phyloP scores from a whole-genome alignment of 2,329 filamentous ascomycete genomes.

The Colletotrichum cordylinicola region DNA sequence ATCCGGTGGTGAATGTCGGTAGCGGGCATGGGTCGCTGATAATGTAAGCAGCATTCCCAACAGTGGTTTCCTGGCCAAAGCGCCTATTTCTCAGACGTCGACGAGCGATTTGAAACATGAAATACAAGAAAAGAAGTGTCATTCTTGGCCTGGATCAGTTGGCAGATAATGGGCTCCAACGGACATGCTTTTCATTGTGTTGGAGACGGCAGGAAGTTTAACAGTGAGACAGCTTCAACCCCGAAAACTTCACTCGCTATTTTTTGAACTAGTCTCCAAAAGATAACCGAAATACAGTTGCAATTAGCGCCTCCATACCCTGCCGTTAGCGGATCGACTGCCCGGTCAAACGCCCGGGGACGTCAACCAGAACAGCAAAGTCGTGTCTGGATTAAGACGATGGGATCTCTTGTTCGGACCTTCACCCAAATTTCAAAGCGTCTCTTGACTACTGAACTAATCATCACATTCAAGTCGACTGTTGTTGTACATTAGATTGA shows the following conservation, averaged over 20 bases:
- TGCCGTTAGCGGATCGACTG: not conserved
- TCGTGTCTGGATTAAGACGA: accelerated
- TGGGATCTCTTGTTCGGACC: not conserved
- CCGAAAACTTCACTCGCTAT: not conserved
- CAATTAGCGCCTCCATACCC: not conserved
- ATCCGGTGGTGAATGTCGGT: not conserved
- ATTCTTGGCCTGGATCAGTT: accelerated
- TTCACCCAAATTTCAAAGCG: no score
- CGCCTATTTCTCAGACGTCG: not conserved
- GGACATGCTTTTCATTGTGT: accelerated
- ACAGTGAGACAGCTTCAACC: accelerated
- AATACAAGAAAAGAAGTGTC: not conserved
- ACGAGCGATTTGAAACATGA: not conserved
- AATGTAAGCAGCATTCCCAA: constrained; percentile 1
- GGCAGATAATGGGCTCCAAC: accelerated
- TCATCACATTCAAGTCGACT: accelerated
- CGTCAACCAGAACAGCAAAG: not conserved
- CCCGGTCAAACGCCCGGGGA: no score
- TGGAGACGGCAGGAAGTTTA: not conserved
- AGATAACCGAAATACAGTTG: no score
- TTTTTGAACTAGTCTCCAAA: accelerated
- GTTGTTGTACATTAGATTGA: no score
- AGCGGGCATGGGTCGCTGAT: not conserved
- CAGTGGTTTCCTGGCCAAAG: not conserved
- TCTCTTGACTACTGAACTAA: accelerated